Percentiles rank a stretch among this genome's conserved stretches.
phyloP scores from a whole-genome alignment of 2,329 filamentous ascomycete genomes.

The Botryotinia convoluta region DNA sequence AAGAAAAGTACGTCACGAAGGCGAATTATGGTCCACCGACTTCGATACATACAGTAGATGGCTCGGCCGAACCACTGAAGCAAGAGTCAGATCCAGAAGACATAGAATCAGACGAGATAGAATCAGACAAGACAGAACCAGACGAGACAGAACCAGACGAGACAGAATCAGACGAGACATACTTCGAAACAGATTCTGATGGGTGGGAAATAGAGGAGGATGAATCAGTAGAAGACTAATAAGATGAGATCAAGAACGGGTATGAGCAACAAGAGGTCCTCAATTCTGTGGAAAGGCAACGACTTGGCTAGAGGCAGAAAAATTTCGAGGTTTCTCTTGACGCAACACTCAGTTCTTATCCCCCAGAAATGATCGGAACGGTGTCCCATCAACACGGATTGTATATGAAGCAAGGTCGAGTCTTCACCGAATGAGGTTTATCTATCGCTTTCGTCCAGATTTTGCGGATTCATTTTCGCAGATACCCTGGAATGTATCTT shows the following conservation, averaged over 20 bases:
- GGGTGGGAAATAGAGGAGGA: too few species aligned
- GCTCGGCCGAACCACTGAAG: too few species aligned
- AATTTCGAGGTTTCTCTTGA: background rate
- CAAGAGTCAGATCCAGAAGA: background rate
- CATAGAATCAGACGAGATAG: rapidly evolving
- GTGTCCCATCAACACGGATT: background rate
- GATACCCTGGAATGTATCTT: background rate
- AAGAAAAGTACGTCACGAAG: background rate
- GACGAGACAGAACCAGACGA: too few species aligned
- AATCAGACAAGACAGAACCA: too few species aligned
- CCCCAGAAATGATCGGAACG: background rate
- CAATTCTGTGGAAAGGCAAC: background rate
- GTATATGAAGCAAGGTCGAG: background rate
- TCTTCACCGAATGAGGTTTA: background rate
- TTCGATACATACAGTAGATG: background rate
- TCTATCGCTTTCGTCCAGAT: background rate
- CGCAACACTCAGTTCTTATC: background rate
- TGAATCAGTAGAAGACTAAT: background rate
- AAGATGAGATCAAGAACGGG: background rate
- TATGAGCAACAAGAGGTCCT: background rate
- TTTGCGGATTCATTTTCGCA: background rate
- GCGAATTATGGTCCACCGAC: background rate
- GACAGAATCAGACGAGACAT: too few species aligned
- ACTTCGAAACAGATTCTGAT: too few species aligned
- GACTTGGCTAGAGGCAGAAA: background rate